Evolutionary conservation across 2,329 filamentous ascomycete species (phyloP), one percentile per base, ranked within the genome.

Genomic region (Trichoderma sp.): DNA sequence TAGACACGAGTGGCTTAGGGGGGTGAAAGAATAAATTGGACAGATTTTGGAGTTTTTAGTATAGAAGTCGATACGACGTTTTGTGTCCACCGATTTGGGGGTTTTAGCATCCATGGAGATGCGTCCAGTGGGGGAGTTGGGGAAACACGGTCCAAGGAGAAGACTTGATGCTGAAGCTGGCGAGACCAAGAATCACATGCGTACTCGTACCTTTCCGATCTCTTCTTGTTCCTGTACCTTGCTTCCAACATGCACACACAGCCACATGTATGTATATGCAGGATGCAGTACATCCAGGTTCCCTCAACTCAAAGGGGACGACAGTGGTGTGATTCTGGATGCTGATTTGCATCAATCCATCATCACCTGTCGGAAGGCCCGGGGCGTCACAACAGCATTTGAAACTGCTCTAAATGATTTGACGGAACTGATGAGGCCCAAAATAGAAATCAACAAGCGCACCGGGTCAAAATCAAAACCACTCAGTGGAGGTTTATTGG

Each of bases 301-400:
- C 43, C 43, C 4, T 50, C 43, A 50, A 47, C 8, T 47, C 43
- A 20, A 50, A n/a, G 43, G 43, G 7, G 15, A 43, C 39, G 7
- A 15, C 39, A n/a, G 43, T 50, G 43, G 43, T 50, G n/a, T 50
- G 43, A 50, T 20, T 50, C 43, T 50, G n/a, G 43, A 23, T 23
- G 47, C 47, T 53, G 11, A 12, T 53, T 53, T 20, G 53, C 26
- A 57, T 17, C 53, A 47, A 47, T 47, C 20, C 36, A n/a, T 26
- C 61, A 26, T 67, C 30, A 57, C 64, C 20, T 26, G 32, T 67
- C 64, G 64, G 64, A 67, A 67, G 64, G 34, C n/a, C 47, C 64
- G 64, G 64, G 64, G 47, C 47, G 11, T 23, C 47, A 23, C 47
- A 23, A 11, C n/a, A 53, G 47, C 47, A 50, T 12, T 50, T 50